Base-by-base conservation (phyloP, 176 grass and related monocot species). In the Cenchrus americanus region DNA sequence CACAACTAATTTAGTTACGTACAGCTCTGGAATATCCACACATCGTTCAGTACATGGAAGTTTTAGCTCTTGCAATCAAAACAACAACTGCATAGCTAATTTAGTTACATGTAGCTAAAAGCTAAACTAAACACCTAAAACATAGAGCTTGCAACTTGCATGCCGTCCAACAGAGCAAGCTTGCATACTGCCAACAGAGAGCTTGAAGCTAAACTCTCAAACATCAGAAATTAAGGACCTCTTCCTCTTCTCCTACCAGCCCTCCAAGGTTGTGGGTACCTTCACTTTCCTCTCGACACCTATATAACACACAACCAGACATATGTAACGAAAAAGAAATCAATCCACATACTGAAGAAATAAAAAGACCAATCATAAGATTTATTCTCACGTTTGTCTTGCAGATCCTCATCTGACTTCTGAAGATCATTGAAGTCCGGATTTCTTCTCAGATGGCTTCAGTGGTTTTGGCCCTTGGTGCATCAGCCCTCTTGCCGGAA, bases 261-360 rank as follows among this genome's bases (percentile, higher is more conserved):
- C 55, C 53, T 72, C 73, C 82, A 94, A 58, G 13, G 71, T 59
- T 82, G 86, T 85, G 52, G 42, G 85, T 42, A 89, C 80, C 46
- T 87, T 87, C 70, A 91, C 92, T 71, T 89, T 89, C 87, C 85
- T 91, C 52, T 94, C 91, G 71, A 91, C 77, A 37, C 92, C 89
- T 94, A 58, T 54, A 53, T 21, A 76, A n/a, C 32, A 81, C 9
- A 69, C 41, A 88, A 23, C 70, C 23, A 87, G 43, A 8, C 27
- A 62, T 52, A 40, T 27, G 22, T 13, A 61, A 0, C 40, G 23
- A 63, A 21, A 41, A 62, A 83, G n/a, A 80, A 80, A 47, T 8
- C 41, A 7, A 15, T 15, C 13, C 11, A 18, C 18, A 44, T 6
- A 76, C 40, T 41, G n/a, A 86, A 69, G 42, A 24, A 26, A 21